Evolutionary conservation across 306 rosid genomes (phyloP).

Genomic region (Dalbergia cochinchinensis): DNA sequence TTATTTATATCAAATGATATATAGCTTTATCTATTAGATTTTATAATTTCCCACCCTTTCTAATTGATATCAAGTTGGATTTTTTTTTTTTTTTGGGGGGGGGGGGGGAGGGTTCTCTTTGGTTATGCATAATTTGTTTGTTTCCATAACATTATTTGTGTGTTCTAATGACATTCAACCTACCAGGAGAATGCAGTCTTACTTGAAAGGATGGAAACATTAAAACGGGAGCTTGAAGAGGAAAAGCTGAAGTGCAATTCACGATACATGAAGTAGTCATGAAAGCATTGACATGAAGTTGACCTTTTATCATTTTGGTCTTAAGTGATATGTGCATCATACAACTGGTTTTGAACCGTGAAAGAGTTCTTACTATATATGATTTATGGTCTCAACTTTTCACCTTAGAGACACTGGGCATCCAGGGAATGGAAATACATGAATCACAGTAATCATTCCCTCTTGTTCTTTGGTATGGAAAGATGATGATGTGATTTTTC

Average conservation of each 20-base stretch:
- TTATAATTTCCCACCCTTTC: too few relatives aligned
- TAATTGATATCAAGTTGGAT: too few relatives aligned
- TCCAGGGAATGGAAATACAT: slow-evolving; percentile 20
- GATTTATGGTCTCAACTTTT: slow-evolving; percentile 25
- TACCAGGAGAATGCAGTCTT: slow-evolving; percentile 65
- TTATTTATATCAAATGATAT: too few relatives aligned
- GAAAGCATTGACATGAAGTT: background rate
- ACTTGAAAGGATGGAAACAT: slow-evolving; percentile 60
- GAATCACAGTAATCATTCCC: background rate
- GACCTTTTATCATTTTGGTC: slow-evolving; percentile 23
- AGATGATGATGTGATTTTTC: background rate
- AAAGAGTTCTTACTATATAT: slow-evolving; percentile 23
- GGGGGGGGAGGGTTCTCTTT: background rate
- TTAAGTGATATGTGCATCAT: slow-evolving; percentile 35
- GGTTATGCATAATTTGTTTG: slow-evolving; percentile 24
- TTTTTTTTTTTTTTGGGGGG: too few relatives aligned
- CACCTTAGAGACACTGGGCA: slow-evolving; percentile 19
- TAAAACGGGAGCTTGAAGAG: slow-evolving; percentile 64
- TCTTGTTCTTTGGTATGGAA: slow-evolving; percentile 23
- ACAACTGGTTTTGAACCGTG: slow-evolving; percentile 24
- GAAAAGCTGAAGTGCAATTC: slow-evolving; percentile 63
- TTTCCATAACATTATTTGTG: background rate
- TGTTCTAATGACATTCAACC: slow-evolving; percentile 42
- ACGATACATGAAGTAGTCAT: slow-evolving; percentile 43
- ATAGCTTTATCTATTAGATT: too few relatives aligned